Conservation (phyloP, 108 stramenopile genomes). For the Nannochloropsis gaditana region DNA sequence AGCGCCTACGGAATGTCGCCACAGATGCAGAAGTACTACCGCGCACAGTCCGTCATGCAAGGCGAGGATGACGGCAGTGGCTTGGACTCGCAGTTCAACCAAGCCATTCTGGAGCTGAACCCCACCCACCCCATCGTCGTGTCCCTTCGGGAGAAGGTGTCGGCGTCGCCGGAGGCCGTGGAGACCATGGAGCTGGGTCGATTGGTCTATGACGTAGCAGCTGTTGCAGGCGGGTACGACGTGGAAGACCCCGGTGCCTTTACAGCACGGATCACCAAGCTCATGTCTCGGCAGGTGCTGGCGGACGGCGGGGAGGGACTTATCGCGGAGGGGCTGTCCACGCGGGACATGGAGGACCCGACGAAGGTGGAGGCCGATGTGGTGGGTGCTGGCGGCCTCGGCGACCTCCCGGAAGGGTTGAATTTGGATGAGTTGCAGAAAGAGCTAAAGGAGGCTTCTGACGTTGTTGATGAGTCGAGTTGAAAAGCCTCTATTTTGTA, state of each 20-base stretch:
- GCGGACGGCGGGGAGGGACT: not conserved
- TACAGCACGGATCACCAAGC: constrained; percentile 69
- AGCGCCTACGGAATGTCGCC: constrained; percentile 94
- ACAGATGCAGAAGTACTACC: constrained; percentile 96
- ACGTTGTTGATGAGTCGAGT: not conserved
- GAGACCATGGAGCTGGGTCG: constrained; percentile 68
- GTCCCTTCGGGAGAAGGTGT: constrained; percentile 61
- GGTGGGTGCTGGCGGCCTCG: not conserved
- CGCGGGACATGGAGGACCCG: constrained; percentile 11
- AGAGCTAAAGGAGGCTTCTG: not conserved
- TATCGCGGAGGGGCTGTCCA: not conserved
- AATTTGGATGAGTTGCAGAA: not conserved
- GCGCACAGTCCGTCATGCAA: constrained; percentile 79
- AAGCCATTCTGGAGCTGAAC: constrained; percentile 91
- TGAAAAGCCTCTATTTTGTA: not conserved
- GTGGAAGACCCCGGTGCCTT: constrained; percentile 74
- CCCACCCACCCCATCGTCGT: constrained; percentile 81
- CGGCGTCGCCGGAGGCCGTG: constrained; percentile 54
- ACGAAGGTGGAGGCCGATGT: not conserved
- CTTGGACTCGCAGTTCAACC: constrained; percentile 46
- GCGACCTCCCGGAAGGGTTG: not conserved
- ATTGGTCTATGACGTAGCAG: constrained; percentile 86
- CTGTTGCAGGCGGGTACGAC: constrained; percentile 88
- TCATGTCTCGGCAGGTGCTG: constrained; percentile 57
- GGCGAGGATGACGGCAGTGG: constrained; percentile 61